phyloP scores from a whole-genome alignment of 345 rosid genomes.

The Eucalyptus polyanthemos region DNA sequence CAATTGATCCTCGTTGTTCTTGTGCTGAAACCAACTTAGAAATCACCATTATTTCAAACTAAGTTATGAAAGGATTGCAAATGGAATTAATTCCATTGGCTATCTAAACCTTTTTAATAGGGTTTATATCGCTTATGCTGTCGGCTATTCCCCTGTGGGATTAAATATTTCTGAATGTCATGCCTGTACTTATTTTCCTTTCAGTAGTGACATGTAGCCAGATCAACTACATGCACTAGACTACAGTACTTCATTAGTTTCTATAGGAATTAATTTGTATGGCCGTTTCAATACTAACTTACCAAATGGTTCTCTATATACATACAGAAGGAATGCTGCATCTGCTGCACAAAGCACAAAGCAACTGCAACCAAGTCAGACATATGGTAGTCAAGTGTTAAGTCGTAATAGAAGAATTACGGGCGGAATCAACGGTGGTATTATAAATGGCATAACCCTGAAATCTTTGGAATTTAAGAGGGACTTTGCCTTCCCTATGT shows the following conservation, averaged over 20 bases:
- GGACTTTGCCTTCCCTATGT: constrained; percentile 66
- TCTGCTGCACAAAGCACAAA: constrained; percentile 24
- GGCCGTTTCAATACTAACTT: not conserved
- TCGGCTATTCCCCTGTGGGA: not conserved
- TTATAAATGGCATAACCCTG: constrained; percentile 63
- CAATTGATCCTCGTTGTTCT: not conserved
- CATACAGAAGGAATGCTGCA: constrained; percentile 38
- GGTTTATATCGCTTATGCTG: not conserved
- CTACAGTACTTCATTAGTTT: not conserved
- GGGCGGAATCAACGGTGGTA: constrained; percentile 86
- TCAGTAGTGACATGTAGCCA: not conserved
- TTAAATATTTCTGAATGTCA: not conserved
- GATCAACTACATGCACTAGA: not conserved
- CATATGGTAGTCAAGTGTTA: constrained; percentile 46
- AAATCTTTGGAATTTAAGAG: constrained; percentile 61
- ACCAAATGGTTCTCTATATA: not conserved
- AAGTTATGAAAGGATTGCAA: not conserved
- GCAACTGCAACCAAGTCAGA: constrained; percentile 48
- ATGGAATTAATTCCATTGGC: not conserved
- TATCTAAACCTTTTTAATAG: not conserved
- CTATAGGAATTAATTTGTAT: not conserved
- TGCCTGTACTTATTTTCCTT: not conserved
- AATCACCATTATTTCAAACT: not conserved
- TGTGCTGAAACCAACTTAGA: not conserved
- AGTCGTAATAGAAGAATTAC: constrained; percentile 68